A percentile compares a stretch with the other conserved stretches of the same genome.
These are phyloP conservation scores for Rhynchospora breviuscula DNA, from an alignment of 176 grass and related monocot genomes.

Conservation along the genomic window DNA sequence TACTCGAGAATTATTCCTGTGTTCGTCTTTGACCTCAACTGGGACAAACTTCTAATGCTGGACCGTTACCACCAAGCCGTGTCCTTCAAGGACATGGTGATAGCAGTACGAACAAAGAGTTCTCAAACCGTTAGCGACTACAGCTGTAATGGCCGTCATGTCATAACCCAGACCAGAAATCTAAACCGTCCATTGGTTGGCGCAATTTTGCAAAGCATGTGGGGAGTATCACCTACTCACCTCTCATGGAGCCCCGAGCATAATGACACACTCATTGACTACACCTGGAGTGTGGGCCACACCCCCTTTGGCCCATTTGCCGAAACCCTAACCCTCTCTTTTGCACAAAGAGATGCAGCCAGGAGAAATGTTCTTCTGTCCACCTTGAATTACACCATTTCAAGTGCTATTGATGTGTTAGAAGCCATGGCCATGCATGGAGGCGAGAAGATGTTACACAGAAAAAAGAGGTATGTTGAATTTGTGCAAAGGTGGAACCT, in stretches of 20 bases:
- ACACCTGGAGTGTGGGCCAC: conserved; percentile 84
- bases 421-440: conserved; percentile 74
- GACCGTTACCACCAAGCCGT: conserved; percentile 81
- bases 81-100: conserved; percentile 83
- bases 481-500: conserved; percentile 97
- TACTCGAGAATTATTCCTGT: conserved; percentile 63
- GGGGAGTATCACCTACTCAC: conserved; percentile 78
- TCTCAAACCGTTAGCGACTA: conserved; percentile 85
- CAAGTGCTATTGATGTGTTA: conserved; percentile 52
- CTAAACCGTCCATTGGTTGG: conserved; percentile 73
- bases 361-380: conserved; percentile 83
- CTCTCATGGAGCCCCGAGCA: conserved; percentile 71
- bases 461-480: conserved; percentile 74
- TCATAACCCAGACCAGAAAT: conserved; percentile 72
- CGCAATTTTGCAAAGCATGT: conserved; percentile 89
- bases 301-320: conserved; percentile 93
- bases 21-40: conserved; percentile 92
- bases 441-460: conserved; percentile 72
- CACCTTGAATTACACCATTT: conserved; percentile 77
- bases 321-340: conserved; percentile 76
- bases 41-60: conserved; percentile 64
- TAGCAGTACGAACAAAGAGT: conserved; percentile 86
- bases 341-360: conserved; percentile 92
- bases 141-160: conserved; percentile 81
- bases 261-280: conserved; percentile 61